phyloP scores from a whole-genome alignment of 139 green algal genomes.

The Chlamydomonas eustigma region DNA sequence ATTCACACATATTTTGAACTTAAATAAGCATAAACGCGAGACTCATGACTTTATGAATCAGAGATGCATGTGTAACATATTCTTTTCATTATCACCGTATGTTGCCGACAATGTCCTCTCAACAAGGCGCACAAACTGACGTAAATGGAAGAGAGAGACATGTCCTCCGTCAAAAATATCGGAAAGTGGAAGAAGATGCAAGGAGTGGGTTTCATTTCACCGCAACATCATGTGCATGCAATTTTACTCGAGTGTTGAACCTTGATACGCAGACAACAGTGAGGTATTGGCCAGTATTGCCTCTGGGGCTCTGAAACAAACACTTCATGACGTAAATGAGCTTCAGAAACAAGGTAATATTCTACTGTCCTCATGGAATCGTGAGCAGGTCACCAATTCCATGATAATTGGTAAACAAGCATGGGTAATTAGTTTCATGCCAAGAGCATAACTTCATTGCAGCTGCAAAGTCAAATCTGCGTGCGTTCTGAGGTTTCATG shows the following conservation, averaged over 20 bases:
- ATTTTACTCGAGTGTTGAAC: neutral
- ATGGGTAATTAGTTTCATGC: neutral
- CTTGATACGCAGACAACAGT: neutral
- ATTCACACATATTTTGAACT: no score
- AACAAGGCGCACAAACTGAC: neutral
- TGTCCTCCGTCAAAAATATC: neutral
- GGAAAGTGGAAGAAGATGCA: neutral
- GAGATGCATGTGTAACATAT: no score
- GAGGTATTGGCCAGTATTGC: neutral
- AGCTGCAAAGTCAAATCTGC: neutral
- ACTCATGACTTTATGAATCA: no score
- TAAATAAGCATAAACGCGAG: no score
- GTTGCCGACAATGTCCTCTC: neutral
- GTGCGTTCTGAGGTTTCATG: neutral
- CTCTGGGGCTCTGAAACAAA: neutral
- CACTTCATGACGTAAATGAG: neutral
- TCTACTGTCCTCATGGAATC: neutral
- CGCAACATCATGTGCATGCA: neutral
- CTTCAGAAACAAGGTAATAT: neutral
- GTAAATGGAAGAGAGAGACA: neutral
- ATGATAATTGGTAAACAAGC: neutral
- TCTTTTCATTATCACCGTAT: no score
- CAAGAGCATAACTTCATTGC: neutral
- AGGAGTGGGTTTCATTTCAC: neutral
- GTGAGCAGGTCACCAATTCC: neutral